phyloP scores from a whole-genome alignment of 371 early-diverging fungal genomes.

The Syncephalastrum sp. region DNA sequence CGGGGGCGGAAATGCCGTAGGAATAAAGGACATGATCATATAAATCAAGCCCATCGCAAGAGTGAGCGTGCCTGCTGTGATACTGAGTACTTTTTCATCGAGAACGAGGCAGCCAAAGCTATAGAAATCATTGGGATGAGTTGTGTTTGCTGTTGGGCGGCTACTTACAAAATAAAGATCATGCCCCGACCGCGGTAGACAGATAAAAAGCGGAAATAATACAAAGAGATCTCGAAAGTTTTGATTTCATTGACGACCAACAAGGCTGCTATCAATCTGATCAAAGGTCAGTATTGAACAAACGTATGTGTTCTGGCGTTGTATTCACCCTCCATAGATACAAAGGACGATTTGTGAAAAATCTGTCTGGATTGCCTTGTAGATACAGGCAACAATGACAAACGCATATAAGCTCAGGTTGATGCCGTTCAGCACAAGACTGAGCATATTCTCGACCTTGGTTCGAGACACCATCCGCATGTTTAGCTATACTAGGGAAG shows the following conservation, averaged over 20 bases:
- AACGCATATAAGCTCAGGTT: slow-evolving; percentile 36
- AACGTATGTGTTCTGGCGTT: background rate
- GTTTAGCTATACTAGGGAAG: background rate
- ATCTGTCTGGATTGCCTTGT: slow-evolving; percentile 30
- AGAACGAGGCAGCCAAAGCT: slow-evolving; percentile 47
- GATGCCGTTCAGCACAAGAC: slow-evolving; percentile 34
- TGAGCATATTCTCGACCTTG: slow-evolving; percentile 40
- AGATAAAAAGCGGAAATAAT: slow-evolving; percentile 33
- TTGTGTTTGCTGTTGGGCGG: no score
- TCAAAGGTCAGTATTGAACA: background rate
- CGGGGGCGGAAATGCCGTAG: slow-evolving; percentile 32
- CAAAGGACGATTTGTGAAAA: slow-evolving; percentile 41
- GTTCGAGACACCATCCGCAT: slow-evolving; percentile 36
- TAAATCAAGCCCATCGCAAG: slow-evolving; percentile 33
- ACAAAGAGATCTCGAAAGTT: slow-evolving; percentile 20
- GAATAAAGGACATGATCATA: slow-evolving; percentile 38
- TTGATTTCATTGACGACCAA: slow-evolving; percentile 35
- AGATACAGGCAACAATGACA: slow-evolving; percentile 31
- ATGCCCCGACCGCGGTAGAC: slow-evolving; percentile 39
- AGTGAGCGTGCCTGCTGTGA: slow-evolving; percentile 36
- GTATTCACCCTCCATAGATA: slow-evolving; percentile 43
- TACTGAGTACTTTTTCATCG: slow-evolving; percentile 27
- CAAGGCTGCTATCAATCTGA: slow-evolving; percentile 34
- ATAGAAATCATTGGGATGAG: no score
- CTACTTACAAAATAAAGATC: slow-evolving; percentile 42